Evolutionary conservation across 768 basidiomycete species (phyloP).

Genomic region (Leccinum uliginosum): DNA sequence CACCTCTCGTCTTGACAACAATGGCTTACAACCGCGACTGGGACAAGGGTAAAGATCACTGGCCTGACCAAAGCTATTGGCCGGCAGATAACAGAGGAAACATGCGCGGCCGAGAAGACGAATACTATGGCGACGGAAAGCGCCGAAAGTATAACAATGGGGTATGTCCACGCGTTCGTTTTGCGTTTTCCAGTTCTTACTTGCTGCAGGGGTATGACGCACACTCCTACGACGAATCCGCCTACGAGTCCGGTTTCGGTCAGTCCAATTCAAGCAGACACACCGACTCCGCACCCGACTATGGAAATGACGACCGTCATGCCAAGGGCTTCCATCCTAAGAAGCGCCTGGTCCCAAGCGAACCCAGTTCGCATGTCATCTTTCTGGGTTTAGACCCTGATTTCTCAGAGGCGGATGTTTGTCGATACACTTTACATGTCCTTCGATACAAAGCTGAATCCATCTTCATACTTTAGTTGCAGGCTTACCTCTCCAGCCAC

Average conservation of each 20-base stretch:
- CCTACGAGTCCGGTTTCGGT: conserved; percentile 33
- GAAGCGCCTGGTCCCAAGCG: conserved; percentile 78
- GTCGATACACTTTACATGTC: conserved; percentile 39
- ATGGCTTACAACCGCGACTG: conserved; percentile 85
- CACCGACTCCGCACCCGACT: conserved; percentile 38
- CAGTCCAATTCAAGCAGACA: conserved; percentile 29
- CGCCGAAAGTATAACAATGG: conserved; percentile 77
- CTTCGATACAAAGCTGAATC: conserved; percentile 34
- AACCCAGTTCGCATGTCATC: conserved; percentile 90
- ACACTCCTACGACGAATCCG: conserved; percentile 46
- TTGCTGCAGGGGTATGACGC: conserved; percentile 47
- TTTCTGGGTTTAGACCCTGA: conserved; percentile 92
- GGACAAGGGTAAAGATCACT: conserved; percentile 72
- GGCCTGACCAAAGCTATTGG: conserved; percentile 47
- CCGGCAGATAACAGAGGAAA: conserved; percentile 34
- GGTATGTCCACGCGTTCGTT: conserved; percentile 33
- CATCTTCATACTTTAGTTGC: conserved; percentile 52
- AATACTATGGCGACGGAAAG: conserved; percentile 66
- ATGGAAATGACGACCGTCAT: conserved; percentile 48
- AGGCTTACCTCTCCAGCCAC: conserved; percentile 68
- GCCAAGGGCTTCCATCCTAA: conserved; percentile 46
- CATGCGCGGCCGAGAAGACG: conserved; percentile 61
- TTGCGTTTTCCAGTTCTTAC: conserved; percentile 5
- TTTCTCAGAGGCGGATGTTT: conserved; percentile 90
- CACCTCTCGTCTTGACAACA: conserved; percentile 10